Evolutionary conservation across 208 protist genomes (phyloP), one percentile per base, ranked within the genome.

Genomic region (Acanthamoeba sp.): DNA sequence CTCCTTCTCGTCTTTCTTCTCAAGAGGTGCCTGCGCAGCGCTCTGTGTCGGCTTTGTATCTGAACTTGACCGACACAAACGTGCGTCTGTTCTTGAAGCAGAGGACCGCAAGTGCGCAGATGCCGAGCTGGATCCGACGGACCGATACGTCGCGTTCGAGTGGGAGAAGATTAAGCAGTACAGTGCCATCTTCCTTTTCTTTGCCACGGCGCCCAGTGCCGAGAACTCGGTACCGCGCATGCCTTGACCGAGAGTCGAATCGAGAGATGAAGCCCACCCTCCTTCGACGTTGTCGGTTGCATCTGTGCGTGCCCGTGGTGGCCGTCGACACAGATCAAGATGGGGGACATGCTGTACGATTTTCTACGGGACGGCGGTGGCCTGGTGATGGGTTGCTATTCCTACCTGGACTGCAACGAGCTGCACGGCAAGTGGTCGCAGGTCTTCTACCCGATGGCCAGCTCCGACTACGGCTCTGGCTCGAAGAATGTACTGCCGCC

Each of bases 141-240:
- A 85, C n/a, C 76, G 76, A 18, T 85, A 85, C 42, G 76, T 85
- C 42, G 27, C 34, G 36, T 85, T 85, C 18, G 42, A 57, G 1
- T 85, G 76, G 76, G 76, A 85, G 45, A 85, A 48, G 45, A 85
- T 85, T 36, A 14, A 42, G 7, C 76, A 85, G n/a, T 85, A 85
- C 45, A 85, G 45, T 85, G 76, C 22, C 40, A 85, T 85, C 45
- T 85, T 85, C 76, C 76, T 85, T 42, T 85, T 85, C 76, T 85
- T 85, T 29, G 76, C 76, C 36, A 85, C 76, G 76, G 76, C 76
- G 9, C 76, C 76, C 18, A 85, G 40, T n/a, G 24, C 24, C 40
- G 76, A 85, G n/a, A 85, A 85, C 45, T 1, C 76, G 29, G 76
- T 85, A 85, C 42, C 5, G 34, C 66, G 29, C n/a, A 29, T 71